Base-by-base conservation (phyloP, 768 basidiomycete species). In the Amanita exitialis region DNA sequence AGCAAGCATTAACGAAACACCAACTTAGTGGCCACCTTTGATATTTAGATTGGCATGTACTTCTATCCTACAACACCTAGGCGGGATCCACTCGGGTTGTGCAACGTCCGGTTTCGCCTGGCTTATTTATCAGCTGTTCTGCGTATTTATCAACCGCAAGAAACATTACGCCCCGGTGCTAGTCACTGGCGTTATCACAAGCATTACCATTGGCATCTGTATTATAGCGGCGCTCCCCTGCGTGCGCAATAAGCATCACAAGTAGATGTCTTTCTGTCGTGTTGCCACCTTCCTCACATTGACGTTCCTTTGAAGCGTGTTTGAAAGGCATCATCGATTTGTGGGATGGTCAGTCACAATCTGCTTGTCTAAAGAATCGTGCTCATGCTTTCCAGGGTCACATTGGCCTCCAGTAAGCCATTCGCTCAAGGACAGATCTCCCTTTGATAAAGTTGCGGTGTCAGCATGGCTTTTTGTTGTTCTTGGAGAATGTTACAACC, bases 61-160 rank as follows among this genome's bases (percentile, higher is more conserved):
- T 6, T 87, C 86, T 15, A 71, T 78, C 4, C 71, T 89, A 18
- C 74, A 84, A 70, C 88, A 90, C 62, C 76, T 90, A 12, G 88
- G 88, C 4, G 88, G 88, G 18, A 86, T 90, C 55, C 88, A 90
- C 60, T 83, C 82, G n/a, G 86, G 87, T 25, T 90, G 88, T 62
- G 86, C 86, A 3, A 66, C 75, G 21, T 87, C 86, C 28, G 87
- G 85, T 44, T 77, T 84, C 51, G 68, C 76, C 13, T 90, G 87
- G 87, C 72, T 89, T 41, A 66, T 87, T 44, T 78, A 78, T 56
- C 77, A 77, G 60, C 65, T 87, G 38, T 69, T 75, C 35, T 64
- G 72, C 30, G 75, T 82, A 28, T 75, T 78, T 59, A 71, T 69
- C 30, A 59, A 76, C 56, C 79, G 73, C 59, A 64, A 66, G 53